phyloP scores from a whole-genome alignment of 2,329 filamentous ascomycete species.

The Pseudohalonectria lignicola region DNA sequence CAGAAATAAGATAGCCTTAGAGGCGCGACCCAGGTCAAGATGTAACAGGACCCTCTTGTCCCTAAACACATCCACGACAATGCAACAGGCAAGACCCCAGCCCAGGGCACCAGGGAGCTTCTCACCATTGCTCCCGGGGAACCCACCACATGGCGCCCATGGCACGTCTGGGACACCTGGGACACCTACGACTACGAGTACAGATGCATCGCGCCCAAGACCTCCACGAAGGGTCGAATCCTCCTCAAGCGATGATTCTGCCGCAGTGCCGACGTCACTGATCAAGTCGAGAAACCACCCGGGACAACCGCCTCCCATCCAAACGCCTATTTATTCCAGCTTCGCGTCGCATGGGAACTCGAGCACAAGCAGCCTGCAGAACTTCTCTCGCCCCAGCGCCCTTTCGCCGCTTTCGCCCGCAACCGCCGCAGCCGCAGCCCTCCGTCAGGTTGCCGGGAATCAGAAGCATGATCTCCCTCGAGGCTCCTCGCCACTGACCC shows the following conservation, averaged over 20 bases:
- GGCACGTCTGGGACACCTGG: too few species aligned
- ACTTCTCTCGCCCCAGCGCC: constrained; percentile 44
- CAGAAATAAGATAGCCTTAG: too few species aligned
- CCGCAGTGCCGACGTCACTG: constrained; percentile 19
- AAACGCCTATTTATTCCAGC: constrained; percentile 36
- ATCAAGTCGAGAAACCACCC: too few species aligned
- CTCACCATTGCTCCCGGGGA: constrained; percentile 31
- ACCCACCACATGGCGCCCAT: too few species aligned
- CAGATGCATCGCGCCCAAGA: background rate
- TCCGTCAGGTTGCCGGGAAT: constrained; percentile 5
- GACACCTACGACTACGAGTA: too few species aligned
- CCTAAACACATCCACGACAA: constrained; percentile 20
- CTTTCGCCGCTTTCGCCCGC: constrained; percentile 18
- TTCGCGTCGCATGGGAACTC: constrained; percentile 35
- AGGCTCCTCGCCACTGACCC: constrained; percentile 4
- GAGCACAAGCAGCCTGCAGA: constrained; percentile 38
- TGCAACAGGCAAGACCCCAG: constrained; percentile 37
- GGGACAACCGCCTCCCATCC: too few species aligned
- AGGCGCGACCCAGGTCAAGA: constrained; percentile 19
- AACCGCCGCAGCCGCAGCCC: constrained; percentile 11
- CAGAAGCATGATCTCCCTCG: background rate
- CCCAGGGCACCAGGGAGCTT: constrained; percentile 44
- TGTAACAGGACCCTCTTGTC: constrained; percentile 23
- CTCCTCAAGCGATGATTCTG: constrained; percentile 30
- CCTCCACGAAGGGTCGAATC: constrained; percentile 30